These are phyloP conservation scores for Cryphonectria japonica DNA, from an alignment of 2,329 filamentous ascomycete species.

Conservation along the genomic window DNA sequence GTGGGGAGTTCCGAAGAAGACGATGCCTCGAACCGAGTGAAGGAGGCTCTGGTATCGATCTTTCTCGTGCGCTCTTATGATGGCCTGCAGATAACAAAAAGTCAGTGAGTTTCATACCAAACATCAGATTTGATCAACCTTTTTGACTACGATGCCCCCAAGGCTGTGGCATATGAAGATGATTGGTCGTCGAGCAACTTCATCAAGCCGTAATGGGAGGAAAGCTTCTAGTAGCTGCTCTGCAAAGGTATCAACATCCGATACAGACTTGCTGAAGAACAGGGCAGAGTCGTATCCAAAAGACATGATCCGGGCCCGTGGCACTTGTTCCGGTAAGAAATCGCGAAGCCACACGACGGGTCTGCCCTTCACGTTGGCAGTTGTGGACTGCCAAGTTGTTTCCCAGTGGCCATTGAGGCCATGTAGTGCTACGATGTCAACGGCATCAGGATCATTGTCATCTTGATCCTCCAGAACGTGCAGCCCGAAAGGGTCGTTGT, in stretches of 20 bases:
- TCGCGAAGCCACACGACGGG: conserved; percentile 18
- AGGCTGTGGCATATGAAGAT: conserved; percentile 37
- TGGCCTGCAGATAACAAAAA: conserved; percentile 1
- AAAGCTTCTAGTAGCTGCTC: conserved; percentile 16
- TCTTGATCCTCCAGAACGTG: conserved; percentile 12
- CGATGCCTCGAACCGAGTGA: conserved; percentile 11
- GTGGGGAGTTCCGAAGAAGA: conserved; percentile 22
- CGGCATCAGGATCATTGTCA: conserved; percentile 15
- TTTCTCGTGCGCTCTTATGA: conserved; percentile 16
- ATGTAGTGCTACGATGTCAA: conserved; percentile 21
- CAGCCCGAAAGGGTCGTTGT: conserved; percentile 9
- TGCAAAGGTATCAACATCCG: conserved; percentile 18
- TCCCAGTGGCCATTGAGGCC: conserved; percentile 22
- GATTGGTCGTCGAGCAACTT: conserved; percentile 30
- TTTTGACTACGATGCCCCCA: conserved; percentile 38
- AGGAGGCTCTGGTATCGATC: conserved; percentile 17
- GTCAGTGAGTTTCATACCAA: not conserved
- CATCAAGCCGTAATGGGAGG: conserved; percentile 26
- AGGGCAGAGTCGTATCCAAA: conserved; percentile 31
- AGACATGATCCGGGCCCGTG: conserved; percentile 28
- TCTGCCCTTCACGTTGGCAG: conserved; percentile 7
- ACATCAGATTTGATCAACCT: conserved; percentile 28
- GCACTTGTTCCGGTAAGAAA: conserved; percentile 27
- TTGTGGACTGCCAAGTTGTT: conserved; percentile 18
- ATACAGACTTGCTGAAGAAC: conserved; percentile 13